phyloP scores from a whole-genome alignment of 2,329 filamentous ascomycete species.

The Fusarium drepaniforme region DNA sequence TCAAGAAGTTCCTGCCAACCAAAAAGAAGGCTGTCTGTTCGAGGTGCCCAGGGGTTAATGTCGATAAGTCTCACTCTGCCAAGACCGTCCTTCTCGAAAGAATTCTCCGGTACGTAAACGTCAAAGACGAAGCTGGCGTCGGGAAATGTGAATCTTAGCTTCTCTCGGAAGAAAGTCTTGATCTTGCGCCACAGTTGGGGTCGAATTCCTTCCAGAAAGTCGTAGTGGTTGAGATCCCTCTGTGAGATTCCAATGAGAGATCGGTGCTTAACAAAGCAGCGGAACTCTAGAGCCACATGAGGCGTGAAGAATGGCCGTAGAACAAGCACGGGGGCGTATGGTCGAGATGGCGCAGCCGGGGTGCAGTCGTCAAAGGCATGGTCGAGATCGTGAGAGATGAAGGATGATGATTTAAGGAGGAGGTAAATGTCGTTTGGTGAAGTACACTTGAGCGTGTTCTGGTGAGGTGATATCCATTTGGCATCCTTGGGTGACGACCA shows the following conservation, averaged over 20 bases:
- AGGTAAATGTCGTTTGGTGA: conserved; percentile 93
- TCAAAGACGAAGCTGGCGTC: conserved; percentile 91
- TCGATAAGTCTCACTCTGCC: conserved; percentile 88
- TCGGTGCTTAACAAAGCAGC: conserved; percentile 91
- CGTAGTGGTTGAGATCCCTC: conserved; percentile 90
- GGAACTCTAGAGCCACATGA: conserved; percentile 92
- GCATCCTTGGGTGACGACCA: conserved; percentile 98
- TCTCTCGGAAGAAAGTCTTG: conserved; percentile 80
- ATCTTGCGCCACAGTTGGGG: conserved; percentile 77
- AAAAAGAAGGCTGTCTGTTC: conserved; percentile 91
- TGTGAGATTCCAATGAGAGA: conserved; percentile 87
- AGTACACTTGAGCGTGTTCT: conserved; percentile 92
- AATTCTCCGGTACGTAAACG: conserved; percentile 85
- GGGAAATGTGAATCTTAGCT: conserved; percentile 81
- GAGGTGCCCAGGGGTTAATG: conserved; percentile 92
- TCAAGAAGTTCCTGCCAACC: conserved; percentile 89
- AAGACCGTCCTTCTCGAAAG: conserved; percentile 67
- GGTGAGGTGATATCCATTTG: conserved; percentile 85
- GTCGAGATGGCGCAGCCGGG: conserved; percentile 52
- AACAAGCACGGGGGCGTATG: conserved; percentile 82
- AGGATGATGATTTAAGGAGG: conserved; percentile 93
- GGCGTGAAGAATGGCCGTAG: conserved; percentile 89
- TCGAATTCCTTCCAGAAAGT: conserved; percentile 77
- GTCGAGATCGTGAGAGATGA: conserved; percentile 93
- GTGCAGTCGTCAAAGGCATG: conserved; percentile 86